Conservation (phyloP, 164 flowering plant species). For the Taxillus chinensis region DNA sequence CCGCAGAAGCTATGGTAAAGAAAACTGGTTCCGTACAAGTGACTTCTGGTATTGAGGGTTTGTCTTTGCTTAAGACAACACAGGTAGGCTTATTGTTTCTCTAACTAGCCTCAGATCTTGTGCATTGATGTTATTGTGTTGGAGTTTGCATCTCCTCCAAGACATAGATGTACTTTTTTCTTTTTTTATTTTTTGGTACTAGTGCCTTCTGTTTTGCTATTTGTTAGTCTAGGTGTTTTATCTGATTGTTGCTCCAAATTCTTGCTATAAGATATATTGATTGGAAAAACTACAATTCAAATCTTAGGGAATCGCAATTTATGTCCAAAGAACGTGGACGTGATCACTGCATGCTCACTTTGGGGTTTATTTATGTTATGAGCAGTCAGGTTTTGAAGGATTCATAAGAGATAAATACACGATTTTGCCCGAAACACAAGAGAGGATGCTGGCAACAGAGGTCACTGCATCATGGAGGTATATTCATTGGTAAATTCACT, state of each 20-base stretch:
- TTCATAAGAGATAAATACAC: conserved; percentile 82
- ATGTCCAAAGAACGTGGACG: too few species aligned
- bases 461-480: conserved; percentile 91
- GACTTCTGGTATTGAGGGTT: conserved; percentile 78
- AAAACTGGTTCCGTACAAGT: conserved; percentile 57
- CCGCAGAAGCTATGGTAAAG: conserved; percentile 55
- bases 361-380: conserved; percentile 2
- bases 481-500: not conserved
- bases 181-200: too few species aligned
- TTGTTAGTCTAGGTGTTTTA: too few species aligned
- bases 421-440: conserved; percentile 75
- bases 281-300: too few species aligned
- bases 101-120: too few species aligned
- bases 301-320: too few species aligned
- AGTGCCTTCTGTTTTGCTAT: too few species aligned
- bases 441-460: conserved; percentile 91
- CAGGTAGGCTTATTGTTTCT: conserved; percentile 27
- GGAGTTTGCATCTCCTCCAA: too few species aligned
- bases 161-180: too few species aligned
- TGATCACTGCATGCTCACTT: not conserved
- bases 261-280: too few species aligned
- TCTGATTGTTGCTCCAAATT: too few species aligned
- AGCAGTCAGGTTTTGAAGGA: conserved; percentile 96
- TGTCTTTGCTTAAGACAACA: conserved; percentile 88
- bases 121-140: too few species aligned